Evolutionary conservation across 2,329 filamentous ascomycete species (phyloP), one percentile per base, ranked within the genome.

Genomic region (Botrytis squamosa): DNA sequence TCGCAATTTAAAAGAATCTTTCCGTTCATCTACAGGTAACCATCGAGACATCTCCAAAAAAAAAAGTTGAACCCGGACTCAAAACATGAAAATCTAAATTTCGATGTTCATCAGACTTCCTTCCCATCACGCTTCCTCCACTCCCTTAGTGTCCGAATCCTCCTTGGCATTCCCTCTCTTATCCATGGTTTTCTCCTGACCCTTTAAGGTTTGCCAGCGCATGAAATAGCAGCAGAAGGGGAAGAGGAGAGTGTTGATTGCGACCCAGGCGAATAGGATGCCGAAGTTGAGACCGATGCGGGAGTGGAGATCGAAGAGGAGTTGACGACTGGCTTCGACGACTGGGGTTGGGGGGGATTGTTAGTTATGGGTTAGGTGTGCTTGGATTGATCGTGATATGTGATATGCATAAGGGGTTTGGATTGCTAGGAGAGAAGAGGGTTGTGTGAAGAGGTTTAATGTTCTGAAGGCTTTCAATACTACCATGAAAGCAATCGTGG

Each of bases 261-360:
- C 87, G 1, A 81, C 81, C 89, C 88, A 91, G 0, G 85, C 86
- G 74, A 90, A 86, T 62, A 92, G 79, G 1, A 91, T 82, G 0
- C 86, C 89, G 80, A 91, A 88, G 75, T 91, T 87, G 3, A 90
- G 79, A 0, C 88, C 88, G 68, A 91, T 87, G 22, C 85, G 80
- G 0, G 86, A 88, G 75, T 88, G 86, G 9, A 88, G 81, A 72
- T 88, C 88, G 75, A 92, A 91, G 20, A 91, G 75, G 44, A 91
- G 86, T n/a, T 86, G 87, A 6, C 89, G 84, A 40, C 86, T 85
- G 0, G 84, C 89, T 78, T 89, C 85, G 44, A 91, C 89, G 68
- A 92, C 76, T 78, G 49, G 25, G 12, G 25, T 55, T 4, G 49
- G 25, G 12, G 3, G 12, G 25, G 49, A 0, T 14, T n/a, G 49